Conservation (phyloP, 106 monocot species). For the Dendrobium catenatum region DNA sequence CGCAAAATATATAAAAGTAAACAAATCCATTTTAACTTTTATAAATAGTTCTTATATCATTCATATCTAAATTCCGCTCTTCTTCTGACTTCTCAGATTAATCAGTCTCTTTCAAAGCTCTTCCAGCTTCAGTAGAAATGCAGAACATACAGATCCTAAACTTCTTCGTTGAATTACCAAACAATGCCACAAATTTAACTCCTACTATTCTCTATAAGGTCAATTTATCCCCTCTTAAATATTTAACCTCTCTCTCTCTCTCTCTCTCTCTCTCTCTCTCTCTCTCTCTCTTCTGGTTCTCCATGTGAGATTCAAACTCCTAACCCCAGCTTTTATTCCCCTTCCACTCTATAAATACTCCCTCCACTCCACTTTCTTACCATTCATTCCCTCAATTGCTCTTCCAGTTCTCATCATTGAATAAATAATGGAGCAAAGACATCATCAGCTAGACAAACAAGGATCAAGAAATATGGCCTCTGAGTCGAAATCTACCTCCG, state of each 20-base stretch:
- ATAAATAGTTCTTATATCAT: too few species aligned
- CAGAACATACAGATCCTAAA: not conserved
- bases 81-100: not conserved
- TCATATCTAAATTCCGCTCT: too few species aligned
- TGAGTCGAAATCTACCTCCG: not conserved
- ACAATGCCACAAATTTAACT: not conserved
- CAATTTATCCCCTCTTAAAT: too few species aligned
- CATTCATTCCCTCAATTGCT: not conserved
- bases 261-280: not conserved
- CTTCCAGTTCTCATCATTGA: not conserved
- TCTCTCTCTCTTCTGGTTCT: not conserved
- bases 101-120: not conserved
- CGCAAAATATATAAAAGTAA: too few species aligned
- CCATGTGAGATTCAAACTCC: not conserved
- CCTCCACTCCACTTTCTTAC: not conserved
- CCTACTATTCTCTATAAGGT: not conserved
- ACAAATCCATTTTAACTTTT: too few species aligned
- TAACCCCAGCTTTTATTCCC: not conserved
- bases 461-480: not conserved
- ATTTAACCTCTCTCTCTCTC: too few species aligned
- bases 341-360: not conserved
- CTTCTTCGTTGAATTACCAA: not conserved
- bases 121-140: not conserved
- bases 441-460: not conserved
- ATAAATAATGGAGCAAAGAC: not conserved